Evolutionary conservation across 2,329 filamentous ascomycete genomes (phyloP).

Genomic region (Paramyrothecium sp.): DNA sequence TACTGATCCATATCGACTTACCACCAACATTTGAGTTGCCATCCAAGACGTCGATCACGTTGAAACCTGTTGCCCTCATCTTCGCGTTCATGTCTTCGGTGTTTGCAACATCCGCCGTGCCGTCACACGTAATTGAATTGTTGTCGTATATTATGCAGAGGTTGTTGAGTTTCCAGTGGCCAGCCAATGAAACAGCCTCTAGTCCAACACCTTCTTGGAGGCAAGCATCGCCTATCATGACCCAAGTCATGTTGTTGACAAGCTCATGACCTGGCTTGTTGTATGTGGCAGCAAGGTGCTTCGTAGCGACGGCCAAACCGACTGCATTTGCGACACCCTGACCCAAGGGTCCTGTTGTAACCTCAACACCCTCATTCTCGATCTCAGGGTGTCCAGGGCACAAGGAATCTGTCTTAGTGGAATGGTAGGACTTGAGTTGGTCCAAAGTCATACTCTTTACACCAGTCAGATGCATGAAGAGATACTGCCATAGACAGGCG

Average conservation of each 20-base stretch:
- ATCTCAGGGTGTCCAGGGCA: slow-evolving; percentile 58
- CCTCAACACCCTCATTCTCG: slow-evolving; percentile 55
- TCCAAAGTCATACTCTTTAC: slow-evolving; percentile 1
- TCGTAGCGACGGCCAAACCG: slow-evolving; percentile 56
- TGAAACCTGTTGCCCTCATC: slow-evolving; percentile 49
- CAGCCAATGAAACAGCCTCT: slow-evolving; percentile 56
- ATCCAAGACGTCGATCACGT: slow-evolving; percentile 47
- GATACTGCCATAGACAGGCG: slow-evolving; percentile 1
- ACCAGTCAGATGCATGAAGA: slow-evolving; percentile 2
- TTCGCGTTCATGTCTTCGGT: slow-evolving; percentile 52
- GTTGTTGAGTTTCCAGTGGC: slow-evolving; percentile 55
- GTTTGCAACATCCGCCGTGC: slow-evolving; percentile 43
- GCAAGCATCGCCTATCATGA: slow-evolving; percentile 58
- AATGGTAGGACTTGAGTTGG: slow-evolving; percentile 39
- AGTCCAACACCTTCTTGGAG: slow-evolving; percentile 57
- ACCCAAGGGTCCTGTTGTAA: slow-evolving; percentile 58
- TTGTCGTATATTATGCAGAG: slow-evolving; percentile 60
- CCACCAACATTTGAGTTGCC: slow-evolving; percentile 44
- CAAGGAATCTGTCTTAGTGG: slow-evolving; percentile 41
- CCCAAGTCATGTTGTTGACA: slow-evolving; percentile 51
- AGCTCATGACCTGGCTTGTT: slow-evolving; percentile 48
- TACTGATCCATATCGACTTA: not conserved
- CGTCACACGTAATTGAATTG: slow-evolving; percentile 58
- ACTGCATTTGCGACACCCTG: slow-evolving; percentile 62
- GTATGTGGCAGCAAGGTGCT: slow-evolving; percentile 52